Percentiles rank a stretch among this genome's conserved stretches.
Conservation (phyloP, 202 grass and related monocot species). For the Saccharum hybrid region DNA sequence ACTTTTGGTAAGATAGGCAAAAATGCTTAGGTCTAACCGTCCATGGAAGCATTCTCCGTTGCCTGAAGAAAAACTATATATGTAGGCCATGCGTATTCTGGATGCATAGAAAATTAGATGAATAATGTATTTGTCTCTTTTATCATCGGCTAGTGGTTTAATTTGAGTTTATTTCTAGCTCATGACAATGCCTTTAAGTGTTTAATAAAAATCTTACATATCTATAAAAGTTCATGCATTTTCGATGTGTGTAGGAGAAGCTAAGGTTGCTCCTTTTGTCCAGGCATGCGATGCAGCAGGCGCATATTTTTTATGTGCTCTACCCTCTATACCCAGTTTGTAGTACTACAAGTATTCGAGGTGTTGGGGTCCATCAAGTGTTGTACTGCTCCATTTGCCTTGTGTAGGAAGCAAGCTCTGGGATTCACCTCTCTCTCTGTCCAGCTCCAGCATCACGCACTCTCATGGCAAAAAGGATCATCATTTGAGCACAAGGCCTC, state of each 20-base stretch:
- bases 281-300: slow-evolving; percentile 45
- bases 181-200: background rate
- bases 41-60: background rate
- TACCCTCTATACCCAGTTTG: slow-evolving; percentile 40
- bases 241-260: slow-evolving; percentile 53
- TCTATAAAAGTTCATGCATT: background rate
- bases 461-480: slow-evolving; percentile 75
- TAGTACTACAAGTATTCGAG: slow-evolving; percentile 29
- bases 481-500: slow-evolving; percentile 82
- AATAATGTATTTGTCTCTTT: background rate
- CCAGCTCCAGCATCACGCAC: slow-evolving; percentile 51
- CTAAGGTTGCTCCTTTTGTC: slow-evolving; percentile 49
- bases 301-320: slow-evolving; percentile 57
- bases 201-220: background rate
- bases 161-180: background rate
- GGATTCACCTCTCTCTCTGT: slow-evolving; percentile 53
- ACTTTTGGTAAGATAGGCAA: background rate
- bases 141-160: background rate
- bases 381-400: slow-evolving; percentile 78
- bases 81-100: background rate
- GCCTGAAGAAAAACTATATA: background rate
- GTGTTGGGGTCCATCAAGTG: slow-evolving; percentile 86
- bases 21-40: slow-evolving; percentile 5
- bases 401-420: slow-evolving; percentile 81
- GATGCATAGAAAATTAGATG: background rate